phyloP scores from a whole-genome alignment of 1,284 basidiomycete species.

The Ceratobasidium sp. region DNA sequence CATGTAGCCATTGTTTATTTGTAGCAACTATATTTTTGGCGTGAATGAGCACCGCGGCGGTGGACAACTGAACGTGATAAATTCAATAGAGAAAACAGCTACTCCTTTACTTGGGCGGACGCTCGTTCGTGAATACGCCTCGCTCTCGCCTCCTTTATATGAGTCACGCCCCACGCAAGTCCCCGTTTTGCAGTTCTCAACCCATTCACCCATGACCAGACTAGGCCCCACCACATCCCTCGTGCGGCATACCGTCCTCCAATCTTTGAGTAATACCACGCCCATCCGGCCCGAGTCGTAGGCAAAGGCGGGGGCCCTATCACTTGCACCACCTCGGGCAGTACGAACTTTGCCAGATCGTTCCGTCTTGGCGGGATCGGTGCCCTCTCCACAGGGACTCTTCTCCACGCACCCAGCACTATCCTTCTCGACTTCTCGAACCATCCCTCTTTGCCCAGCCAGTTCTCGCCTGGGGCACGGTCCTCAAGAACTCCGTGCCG shows the following conservation, averaged over 20 bases:
- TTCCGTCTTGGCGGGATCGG: conserved; percentile 2
- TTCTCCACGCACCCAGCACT: neutral
- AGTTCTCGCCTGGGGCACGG: conserved; percentile 17
- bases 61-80: neutral
- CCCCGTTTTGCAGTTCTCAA: neutral
- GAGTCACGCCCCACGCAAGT: neutral
- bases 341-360: conserved; percentile 13
- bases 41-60: neutral
- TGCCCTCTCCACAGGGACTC: neutral
- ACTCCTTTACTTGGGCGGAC: neutral
- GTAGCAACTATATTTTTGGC: neutral
- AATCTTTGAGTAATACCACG: conserved; percentile 29
- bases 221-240: neutral
- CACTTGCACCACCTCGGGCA: neutral
- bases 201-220: neutral
- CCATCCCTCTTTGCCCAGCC: conserved; percentile 14
- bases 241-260: conserved; percentile 5
- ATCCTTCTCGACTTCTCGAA: neutral
- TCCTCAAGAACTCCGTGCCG: conserved; percentile 8
- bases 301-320: neutral
- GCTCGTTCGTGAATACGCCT: neutral
- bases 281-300: conserved; percentile 13
- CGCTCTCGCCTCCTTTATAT: conserved; percentile 3
- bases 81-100: neutral
- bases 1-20: neutral